Evolutionary conservation across 2,329 filamentous ascomycete genomes (phyloP), one percentile per base, ranked within the genome.

Genomic region (Blastomyces silverae): DNA sequence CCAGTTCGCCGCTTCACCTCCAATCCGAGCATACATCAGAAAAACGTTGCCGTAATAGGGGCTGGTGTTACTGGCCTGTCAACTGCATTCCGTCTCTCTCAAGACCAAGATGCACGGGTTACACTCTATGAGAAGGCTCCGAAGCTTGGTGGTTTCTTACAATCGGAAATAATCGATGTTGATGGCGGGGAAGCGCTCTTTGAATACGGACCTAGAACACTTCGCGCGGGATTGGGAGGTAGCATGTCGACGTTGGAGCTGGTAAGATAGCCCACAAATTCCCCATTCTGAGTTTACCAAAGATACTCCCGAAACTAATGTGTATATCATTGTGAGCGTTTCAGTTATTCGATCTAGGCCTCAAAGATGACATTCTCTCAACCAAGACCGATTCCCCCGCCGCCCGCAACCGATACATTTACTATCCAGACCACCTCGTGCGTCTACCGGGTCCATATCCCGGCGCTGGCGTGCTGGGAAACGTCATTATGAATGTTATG

Each of bases 371-470:
- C 65, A 73, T 91, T 42, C 74, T 87, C 62, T 79, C 79, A 71
- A 86, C 81, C 57, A 76, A 76, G 4, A 83, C 78, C 53, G 74
- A 73, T 39, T 81, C 83, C 5, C 78, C 83, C 62, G 81, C 82
- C 63, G 80, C 86, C 11, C 76, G 75, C 64, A 88, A 88, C 73
- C 89, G 92, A 67, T 97, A 88, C 76, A 81, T 97, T 66, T 97
- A 94, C 82, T 96, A 95, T 72, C 90, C 90, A 1, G 89, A 96
- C 74, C 90, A 87, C 71, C 83, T 94, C 39, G 88, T 91, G 63
- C 81, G 81, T 31, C 76, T 90, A 71, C 86, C 87, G 8, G 77
- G 77, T 10, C 80, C 77, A 0, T 70, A 76, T 22, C 71, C 73
- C 57, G 65, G 71, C 2, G 63, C 65, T 20, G 67, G 70, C 5